These are phyloP conservation scores for Lithospermum erythrorhizon DNA, from an alignment of 257 asterid genomes.

Conservation along the genomic window DNA sequence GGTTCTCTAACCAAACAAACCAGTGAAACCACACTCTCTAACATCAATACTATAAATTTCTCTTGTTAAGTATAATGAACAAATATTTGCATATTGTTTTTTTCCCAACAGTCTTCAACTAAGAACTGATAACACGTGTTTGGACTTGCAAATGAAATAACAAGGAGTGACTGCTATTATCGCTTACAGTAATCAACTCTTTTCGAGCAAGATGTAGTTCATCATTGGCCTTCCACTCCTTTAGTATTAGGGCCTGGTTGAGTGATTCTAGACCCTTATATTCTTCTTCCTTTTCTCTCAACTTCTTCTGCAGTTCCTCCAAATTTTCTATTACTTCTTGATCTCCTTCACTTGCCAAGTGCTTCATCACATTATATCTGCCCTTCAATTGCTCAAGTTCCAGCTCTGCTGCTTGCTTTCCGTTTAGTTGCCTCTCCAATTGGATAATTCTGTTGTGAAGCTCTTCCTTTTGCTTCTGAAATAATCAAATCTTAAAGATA, in stretches of 20 bases:
- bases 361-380: slow-evolving; percentile 49
- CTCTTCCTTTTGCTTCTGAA: slow-evolving; percentile 77
- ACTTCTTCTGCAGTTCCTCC: slow-evolving; percentile 35
- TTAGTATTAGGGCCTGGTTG: slow-evolving; percentile 51
- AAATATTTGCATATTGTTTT: no score
- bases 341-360: slow-evolving; percentile 59
- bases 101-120: not conserved
- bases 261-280: slow-evolving; percentile 43
- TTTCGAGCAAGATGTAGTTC: slow-evolving; percentile 92
- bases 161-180: slow-evolving; percentile 4
- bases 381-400: slow-evolving; percentile 72
- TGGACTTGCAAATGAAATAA: not conserved
- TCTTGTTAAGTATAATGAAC: not conserved
- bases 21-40: not conserved
- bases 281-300: slow-evolving; percentile 78
- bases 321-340: slow-evolving; percentile 47
- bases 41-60: not conserved
- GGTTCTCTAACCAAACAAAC: no score
- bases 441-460: slow-evolving; percentile 50
- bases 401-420: slow-evolving; percentile 69
- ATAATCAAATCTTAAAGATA: slow-evolving; percentile 12
- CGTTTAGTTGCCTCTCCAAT: slow-evolving; percentile 63
- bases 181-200: slow-evolving; percentile 74
- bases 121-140: not conserved
- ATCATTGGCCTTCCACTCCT: slow-evolving; percentile 69